phyloP scores from a whole-genome alignment of 1,284 basidiomycete genomes.

The Cryptococcus sp. region DNA sequence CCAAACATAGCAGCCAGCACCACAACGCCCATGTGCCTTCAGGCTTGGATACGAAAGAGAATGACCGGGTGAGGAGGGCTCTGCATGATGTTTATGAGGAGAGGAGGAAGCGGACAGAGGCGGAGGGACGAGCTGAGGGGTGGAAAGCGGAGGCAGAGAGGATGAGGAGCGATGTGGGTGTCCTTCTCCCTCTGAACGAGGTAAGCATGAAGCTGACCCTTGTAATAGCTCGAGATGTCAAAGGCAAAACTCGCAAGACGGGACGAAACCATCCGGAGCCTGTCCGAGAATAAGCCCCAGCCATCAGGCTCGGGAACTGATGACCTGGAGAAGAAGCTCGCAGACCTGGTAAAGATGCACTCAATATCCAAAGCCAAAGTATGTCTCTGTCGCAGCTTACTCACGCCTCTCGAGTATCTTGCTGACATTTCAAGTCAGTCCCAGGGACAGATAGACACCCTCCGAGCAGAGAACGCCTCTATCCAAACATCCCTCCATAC shows the following conservation, averaged over 20 bases:
- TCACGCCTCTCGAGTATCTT: not conserved
- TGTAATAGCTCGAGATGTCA: constrained; percentile 20
- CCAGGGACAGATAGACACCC: constrained; percentile 5
- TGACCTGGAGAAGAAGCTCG: constrained; percentile 21
- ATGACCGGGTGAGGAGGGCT: not conserved
- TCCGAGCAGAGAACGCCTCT: constrained; percentile 1
- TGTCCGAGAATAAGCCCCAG: constrained; percentile 1
- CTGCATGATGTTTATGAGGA: not conserved
- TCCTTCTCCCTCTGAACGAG: no score
- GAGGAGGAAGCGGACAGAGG: no score
- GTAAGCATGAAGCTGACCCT: not conserved
- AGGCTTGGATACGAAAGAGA: no score
- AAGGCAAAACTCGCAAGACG: constrained; percentile 17
- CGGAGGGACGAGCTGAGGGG: no score
- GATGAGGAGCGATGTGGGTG: no score
- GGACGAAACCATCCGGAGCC: constrained; percentile 20
- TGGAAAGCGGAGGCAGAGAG: no score
- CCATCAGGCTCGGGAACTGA: not conserved
- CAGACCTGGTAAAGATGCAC: constrained; percentile 23
- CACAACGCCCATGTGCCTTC: no score
- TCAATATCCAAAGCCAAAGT: constrained; percentile 27
- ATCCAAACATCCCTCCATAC: constrained; percentile 3
- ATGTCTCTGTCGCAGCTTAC: not conserved
- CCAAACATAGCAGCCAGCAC: no score
- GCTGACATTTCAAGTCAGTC: constrained; percentile 9